These are phyloP conservation scores for Coffea eugenioides DNA, from an alignment of 257 asterid species.

Conservation along the genomic window DNA sequence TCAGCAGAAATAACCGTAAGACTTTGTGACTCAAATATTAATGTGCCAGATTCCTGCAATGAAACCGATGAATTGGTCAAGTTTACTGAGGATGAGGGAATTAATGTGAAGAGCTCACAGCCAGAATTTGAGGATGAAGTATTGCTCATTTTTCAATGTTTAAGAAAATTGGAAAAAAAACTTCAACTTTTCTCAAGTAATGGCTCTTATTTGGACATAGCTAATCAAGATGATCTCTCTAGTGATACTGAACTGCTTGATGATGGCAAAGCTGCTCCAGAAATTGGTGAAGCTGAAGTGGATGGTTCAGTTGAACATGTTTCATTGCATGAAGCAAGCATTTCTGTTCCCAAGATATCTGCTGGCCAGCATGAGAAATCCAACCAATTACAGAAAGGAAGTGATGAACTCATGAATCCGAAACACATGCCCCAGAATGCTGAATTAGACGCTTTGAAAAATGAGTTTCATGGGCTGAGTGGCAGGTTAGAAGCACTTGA, in stretches of 20 bases:
- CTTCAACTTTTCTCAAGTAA: constrained; percentile 25
- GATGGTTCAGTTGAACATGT: constrained; percentile 17
- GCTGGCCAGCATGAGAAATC: constrained; percentile 5
- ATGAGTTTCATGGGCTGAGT: constrained; percentile 41
- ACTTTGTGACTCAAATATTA: constrained; percentile 13
- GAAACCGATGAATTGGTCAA: constrained; percentile 22
- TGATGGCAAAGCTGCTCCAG: constrained; percentile 13
- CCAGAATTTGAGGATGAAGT: constrained; percentile 43
- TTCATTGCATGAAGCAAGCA: constrained; percentile 13
- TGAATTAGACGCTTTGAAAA: constrained; percentile 30
- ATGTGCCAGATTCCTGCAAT: constrained; percentile 14
- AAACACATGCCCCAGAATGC: constrained; percentile 16
- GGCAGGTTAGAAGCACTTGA: constrained; percentile 46
- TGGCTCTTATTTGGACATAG: constrained; percentile 22
- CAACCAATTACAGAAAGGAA: constrained; percentile 18
- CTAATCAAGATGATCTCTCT: constrained; percentile 21
- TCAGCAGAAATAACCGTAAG: constrained; percentile 7
- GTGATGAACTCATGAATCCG: constrained; percentile 16
- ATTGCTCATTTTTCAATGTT: constrained; percentile 30
- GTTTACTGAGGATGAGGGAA: constrained; percentile 13
- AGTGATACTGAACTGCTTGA: constrained; percentile 15
- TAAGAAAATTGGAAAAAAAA: constrained; percentile 45
- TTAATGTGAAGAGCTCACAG: constrained; percentile 15
- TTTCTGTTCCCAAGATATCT: constrained; percentile 18
- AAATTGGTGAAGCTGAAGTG: constrained; percentile 23